Conservation (phyloP, 2,329 filamentous ascomycete genomes). For the Pezicula radicicola region DNA sequence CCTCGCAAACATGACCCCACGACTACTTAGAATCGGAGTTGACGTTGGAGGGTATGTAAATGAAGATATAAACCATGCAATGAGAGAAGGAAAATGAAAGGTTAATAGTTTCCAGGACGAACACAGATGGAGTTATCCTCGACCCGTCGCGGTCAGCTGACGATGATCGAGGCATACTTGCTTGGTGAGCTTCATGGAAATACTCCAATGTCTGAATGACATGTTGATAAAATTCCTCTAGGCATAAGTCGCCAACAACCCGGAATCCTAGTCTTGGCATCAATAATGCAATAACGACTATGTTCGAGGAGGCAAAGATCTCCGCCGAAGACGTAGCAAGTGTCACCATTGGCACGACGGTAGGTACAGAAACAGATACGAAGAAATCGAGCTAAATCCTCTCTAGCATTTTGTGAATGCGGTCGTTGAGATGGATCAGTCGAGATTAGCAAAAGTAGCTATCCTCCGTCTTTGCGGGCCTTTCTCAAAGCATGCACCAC, state of each 20-base stretch:
- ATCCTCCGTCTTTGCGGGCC: conserved; percentile 52
- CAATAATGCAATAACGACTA: conserved; percentile 15
- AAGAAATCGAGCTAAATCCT: background rate
- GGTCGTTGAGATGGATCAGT: conserved; percentile 49
- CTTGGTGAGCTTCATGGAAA: conserved; percentile 1
- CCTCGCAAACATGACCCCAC: background rate
- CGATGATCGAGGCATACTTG: conserved; percentile 7
- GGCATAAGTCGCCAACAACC: conserved; percentile 18
- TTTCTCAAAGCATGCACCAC: conserved; percentile 38
- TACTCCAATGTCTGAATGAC: background rate
- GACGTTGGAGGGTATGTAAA: conserved; percentile 14
- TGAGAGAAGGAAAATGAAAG: background rate
- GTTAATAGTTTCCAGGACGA: conserved; percentile 3
- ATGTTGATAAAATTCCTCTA: background rate
- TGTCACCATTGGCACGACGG: conserved; percentile 31
- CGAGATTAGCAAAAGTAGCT: conserved; percentile 46
- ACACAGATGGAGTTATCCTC: conserved; percentile 11
- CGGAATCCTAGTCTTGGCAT: conserved; percentile 18
- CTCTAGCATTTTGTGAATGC: conserved; percentile 52
- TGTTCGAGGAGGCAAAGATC: conserved; percentile 16
- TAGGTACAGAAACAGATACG: background rate
- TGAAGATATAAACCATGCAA: background rate
- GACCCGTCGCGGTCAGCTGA: conserved; percentile 6
- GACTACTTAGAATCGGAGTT: conserved; percentile 14
- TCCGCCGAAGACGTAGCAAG: conserved; percentile 27